Conservation (phyloP, 805 yeast species). For the Cyberlindnera petersonii region DNA sequence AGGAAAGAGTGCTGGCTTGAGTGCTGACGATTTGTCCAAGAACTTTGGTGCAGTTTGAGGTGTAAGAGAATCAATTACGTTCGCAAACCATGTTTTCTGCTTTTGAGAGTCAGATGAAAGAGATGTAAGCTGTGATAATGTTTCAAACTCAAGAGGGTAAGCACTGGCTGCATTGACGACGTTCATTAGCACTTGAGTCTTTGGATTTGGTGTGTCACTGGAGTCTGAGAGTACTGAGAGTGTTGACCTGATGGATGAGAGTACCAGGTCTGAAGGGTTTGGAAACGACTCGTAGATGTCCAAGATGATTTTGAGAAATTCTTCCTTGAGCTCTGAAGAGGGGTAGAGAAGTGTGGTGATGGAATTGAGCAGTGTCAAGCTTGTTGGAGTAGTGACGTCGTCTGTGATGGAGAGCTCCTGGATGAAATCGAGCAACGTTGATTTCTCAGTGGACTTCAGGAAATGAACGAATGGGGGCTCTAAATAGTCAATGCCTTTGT, state of each 20-base stretch:
- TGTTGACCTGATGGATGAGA: slow-evolving; percentile 8
- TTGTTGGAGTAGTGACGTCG: not conserved
- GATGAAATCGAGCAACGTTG: slow-evolving; percentile 4
- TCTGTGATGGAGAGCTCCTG: not conserved
- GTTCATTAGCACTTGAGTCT: not conserved
- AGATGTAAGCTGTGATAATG: slow-evolving; percentile 8
- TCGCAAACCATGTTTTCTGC: slow-evolving; percentile 11
- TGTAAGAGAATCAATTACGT: slow-evolving; percentile 9
- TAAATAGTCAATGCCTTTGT: not conserved
- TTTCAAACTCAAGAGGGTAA: slow-evolving; percentile 12
- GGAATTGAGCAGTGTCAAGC: slow-evolving; percentile 6
- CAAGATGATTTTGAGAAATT: not conserved
- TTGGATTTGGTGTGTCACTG: not conserved
- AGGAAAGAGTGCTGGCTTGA: slow-evolving; percentile 14
- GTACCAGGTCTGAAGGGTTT: slow-evolving; percentile 3
- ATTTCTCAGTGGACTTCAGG: slow-evolving; percentile 1
- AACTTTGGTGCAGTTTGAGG: slow-evolving; percentile 10
- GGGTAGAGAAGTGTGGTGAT: slow-evolving; percentile 7
- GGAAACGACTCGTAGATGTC: slow-evolving; percentile 6
- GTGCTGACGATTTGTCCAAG: slow-evolving; percentile 6
- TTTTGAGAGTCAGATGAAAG: slow-evolving; percentile 5
- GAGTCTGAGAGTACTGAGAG: slow-evolving; percentile 1
- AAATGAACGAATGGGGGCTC: slow-evolving; percentile 9
- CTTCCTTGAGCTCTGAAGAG: not conserved
- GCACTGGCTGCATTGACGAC: slow-evolving; percentile 9